Conservation (phyloP, 1,284 basidiomycete genomes). For the Ustilago loliicola region DNA sequence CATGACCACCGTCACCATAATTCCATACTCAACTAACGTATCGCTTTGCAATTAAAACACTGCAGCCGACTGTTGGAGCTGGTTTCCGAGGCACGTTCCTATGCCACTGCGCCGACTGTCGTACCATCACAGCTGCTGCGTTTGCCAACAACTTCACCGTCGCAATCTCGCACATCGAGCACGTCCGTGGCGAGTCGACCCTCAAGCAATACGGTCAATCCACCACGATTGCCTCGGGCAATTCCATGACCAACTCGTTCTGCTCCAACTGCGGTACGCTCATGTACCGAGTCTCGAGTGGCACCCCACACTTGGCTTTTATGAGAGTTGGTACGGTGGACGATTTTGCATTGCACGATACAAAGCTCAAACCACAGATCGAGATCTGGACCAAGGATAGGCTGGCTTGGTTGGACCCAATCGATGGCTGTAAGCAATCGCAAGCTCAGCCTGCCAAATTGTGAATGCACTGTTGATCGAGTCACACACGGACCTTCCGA, state of each 20-base stretch:
- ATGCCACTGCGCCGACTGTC: constrained; percentile 70
- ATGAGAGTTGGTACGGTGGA: constrained; percentile 69
- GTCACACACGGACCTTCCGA: background rate
- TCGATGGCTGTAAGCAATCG: constrained; percentile 37
- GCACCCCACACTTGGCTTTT: constrained; percentile 54
- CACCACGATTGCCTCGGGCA: constrained; percentile 51
- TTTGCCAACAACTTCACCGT: constrained; percentile 70
- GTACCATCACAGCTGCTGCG: constrained; percentile 70
- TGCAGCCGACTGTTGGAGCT: constrained; percentile 62
- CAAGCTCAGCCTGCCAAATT: background rate
- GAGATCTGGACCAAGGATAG: constrained; percentile 68
- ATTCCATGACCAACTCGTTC: constrained; percentile 70
- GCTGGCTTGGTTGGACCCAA: constrained; percentile 59
- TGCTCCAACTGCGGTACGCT: constrained; percentile 70
- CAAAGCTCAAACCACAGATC: constrained; percentile 61
- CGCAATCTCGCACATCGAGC: constrained; percentile 53
- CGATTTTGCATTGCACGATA: constrained; percentile 68
- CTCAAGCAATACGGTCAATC: constrained; percentile 60
- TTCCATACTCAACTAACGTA: too few species aligned
- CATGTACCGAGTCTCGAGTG: constrained; percentile 62
- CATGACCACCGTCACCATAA: background rate
- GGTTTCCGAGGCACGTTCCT: constrained; percentile 66
- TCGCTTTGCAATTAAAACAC: too few species aligned
- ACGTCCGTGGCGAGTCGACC: constrained; percentile 64
- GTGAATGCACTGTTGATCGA: background rate